Evolutionary conservation across 2,329 filamentous ascomycete species (phyloP).

Genomic region (Scolecobasidium constrictum): DNA sequence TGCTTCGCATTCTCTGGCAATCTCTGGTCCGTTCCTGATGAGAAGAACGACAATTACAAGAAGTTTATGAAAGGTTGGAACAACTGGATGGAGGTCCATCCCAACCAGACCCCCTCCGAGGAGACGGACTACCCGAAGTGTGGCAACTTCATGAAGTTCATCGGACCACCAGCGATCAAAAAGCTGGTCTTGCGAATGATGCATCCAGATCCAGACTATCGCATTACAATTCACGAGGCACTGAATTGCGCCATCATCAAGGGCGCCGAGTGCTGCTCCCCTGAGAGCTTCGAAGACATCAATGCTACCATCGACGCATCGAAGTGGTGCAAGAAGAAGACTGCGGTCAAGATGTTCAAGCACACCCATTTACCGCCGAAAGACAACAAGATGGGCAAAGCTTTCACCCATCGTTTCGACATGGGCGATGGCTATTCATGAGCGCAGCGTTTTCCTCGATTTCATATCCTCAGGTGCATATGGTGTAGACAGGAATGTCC

Average conservation of each 20-base stretch:
- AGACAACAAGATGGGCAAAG: slow-evolving; percentile 24
- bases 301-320: slow-evolving; percentile 47
- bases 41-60: slow-evolving; percentile 46
- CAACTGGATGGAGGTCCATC: slow-evolving; percentile 50
- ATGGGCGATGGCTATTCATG: slow-evolving; percentile 22
- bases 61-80: slow-evolving; percentile 57
- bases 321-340: slow-evolving; percentile 26
- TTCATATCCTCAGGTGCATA: neutral
- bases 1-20: slow-evolving; percentile 62
- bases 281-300: slow-evolving; percentile 58
- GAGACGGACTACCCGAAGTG: slow-evolving; percentile 51
- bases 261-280: slow-evolving; percentile 67
- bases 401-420: slow-evolving; percentile 26
- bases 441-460: neutral
- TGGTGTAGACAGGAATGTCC: neutral
- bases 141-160: slow-evolving; percentile 49
- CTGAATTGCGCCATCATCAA: slow-evolving; percentile 62
- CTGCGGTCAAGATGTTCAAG: slow-evolving; percentile 26
- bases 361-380: slow-evolving; percentile 35
- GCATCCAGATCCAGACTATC: slow-evolving; percentile 62
- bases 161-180: slow-evolving; percentile 58
- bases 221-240: slow-evolving; percentile 58
- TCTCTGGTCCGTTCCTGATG: slow-evolving; percentile 62
- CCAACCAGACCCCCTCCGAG: slow-evolving; percentile 30
- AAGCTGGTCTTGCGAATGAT: slow-evolving; percentile 71